Evolutionary conservation across 129 eudicot species (phyloP).

Genomic region (Scalesia atractyloides): DNA sequence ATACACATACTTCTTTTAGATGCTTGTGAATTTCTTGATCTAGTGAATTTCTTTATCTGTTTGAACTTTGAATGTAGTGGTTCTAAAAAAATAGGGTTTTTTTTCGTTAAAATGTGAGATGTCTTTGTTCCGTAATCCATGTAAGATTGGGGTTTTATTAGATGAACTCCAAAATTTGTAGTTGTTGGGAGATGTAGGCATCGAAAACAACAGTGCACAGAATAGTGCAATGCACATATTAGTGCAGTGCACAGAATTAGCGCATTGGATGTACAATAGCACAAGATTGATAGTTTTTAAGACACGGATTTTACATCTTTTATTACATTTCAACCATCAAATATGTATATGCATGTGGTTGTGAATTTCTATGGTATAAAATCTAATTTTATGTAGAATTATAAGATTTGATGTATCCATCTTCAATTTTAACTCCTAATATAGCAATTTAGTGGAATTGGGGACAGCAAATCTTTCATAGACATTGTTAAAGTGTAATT

Average conservation of each 20-base stretch:
- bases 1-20: conserved; percentile 16
- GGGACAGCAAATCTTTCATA: background rate
- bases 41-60: background rate
- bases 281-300: conserved; percentile 13
- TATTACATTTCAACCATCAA: conserved; percentile 4
- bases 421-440: conserved; percentile 19
- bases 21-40: background rate
- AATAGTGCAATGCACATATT: no score
- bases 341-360: conserved; percentile 7
- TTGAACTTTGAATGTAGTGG: conserved; percentile 16
- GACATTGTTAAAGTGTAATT: conserved; percentile 18
- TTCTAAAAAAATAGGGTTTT: conserved; percentile 20
- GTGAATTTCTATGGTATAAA: conserved; percentile 20
- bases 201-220: no score
- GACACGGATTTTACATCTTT: conserved; percentile 8
- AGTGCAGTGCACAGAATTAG: no score
- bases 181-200: conserved; percentile 19
- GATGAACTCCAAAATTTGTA: background rate
- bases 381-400: conserved; percentile 16
- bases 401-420: conserved; percentile 21
- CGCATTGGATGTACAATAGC: background rate
- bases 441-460: conserved; percentile 13
- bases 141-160: background rate
- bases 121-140: conserved; percentile 6
- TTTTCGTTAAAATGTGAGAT: conserved; percentile 1